phyloP scores from a whole-genome alignment of 805 yeast genomes.

The Alloascoidea hylecoeti region DNA sequence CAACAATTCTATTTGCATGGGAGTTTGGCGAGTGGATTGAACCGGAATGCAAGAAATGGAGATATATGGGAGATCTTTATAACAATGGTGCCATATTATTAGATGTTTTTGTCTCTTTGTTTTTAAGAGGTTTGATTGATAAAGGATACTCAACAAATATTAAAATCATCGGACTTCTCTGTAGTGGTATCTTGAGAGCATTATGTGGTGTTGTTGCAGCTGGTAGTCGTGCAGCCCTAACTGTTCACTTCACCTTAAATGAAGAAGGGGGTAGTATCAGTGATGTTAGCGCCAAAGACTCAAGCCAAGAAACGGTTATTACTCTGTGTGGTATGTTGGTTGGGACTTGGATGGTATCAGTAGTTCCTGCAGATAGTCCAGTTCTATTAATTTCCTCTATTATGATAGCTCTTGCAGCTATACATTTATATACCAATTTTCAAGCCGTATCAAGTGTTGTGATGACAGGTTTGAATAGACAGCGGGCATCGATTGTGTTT shows the following conservation, averaged over 20 bases:
- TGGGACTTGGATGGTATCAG: constrained; percentile 16
- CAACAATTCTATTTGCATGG: constrained; percentile 22
- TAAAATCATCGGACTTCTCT: constrained; percentile 14
- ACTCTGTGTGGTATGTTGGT: constrained; percentile 19
- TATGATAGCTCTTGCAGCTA: constrained; percentile 11
- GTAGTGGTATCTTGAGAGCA: constrained; percentile 17
- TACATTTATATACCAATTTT: constrained; percentile 19
- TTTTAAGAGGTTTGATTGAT: constrained; percentile 4
- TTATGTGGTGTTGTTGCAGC: constrained; percentile 22
- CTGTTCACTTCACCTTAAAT: constrained; percentile 20
- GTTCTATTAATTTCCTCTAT: constrained; percentile 13
- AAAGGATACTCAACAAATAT: not conserved
- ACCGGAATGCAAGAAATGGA: constrained; percentile 20
- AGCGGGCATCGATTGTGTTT: constrained; percentile 17
- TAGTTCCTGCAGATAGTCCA: constrained; percentile 12
- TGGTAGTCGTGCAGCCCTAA: constrained; percentile 20
- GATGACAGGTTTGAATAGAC: constrained; percentile 16
- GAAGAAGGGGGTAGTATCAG: constrained; percentile 16
- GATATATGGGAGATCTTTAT: constrained; percentile 19
- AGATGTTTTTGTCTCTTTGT: constrained; percentile 18
- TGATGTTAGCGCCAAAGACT: constrained; percentile 20
- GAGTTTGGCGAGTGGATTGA: constrained; percentile 16
- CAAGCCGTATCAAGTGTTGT: constrained; percentile 18
- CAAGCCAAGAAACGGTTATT: constrained; percentile 21
- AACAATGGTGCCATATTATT: constrained; percentile 18